Conservation (phyloP, 2,329 filamentous ascomycete species). For the Pseudogymnoascus pannorum region DNA sequence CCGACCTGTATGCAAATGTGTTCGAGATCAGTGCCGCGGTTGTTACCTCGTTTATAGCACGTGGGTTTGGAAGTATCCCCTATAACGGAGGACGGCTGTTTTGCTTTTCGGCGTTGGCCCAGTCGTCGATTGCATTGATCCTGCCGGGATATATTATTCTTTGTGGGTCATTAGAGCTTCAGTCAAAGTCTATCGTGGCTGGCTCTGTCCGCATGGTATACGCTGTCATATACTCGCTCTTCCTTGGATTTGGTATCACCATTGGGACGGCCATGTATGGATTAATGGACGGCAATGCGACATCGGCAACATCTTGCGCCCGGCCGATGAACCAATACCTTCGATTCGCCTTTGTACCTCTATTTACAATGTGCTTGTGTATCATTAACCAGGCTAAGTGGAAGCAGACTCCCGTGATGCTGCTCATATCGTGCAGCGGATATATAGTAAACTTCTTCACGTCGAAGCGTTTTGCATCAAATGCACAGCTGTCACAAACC, state of each 20-base stretch:
- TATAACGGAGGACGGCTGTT: slow-evolving; percentile 37
- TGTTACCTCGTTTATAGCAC: slow-evolving; percentile 53
- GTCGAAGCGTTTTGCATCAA: slow-evolving; percentile 55
- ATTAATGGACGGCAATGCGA: slow-evolving; percentile 40
- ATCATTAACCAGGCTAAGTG: slow-evolving; percentile 76
- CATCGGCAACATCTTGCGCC: slow-evolving; percentile 38
- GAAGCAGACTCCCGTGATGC: slow-evolving; percentile 73
- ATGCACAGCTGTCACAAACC: slow-evolving; percentile 69
- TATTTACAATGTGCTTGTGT: slow-evolving; percentile 66
- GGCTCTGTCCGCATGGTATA: slow-evolving; percentile 53
- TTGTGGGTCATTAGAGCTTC: slow-evolving; percentile 48
- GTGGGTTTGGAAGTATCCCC: slow-evolving; percentile 54
- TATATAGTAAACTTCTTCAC: slow-evolving; percentile 73
- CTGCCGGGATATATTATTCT: slow-evolving; percentile 59
- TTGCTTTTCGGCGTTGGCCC: slow-evolving; percentile 58
- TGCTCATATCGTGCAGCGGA: slow-evolving; percentile 63
- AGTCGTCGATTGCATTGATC: slow-evolving; percentile 59
- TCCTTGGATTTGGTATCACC: slow-evolving; percentile 50
- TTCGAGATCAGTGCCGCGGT: slow-evolving; percentile 58
- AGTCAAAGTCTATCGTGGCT: slow-evolving; percentile 47
- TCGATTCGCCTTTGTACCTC: slow-evolving; percentile 65
- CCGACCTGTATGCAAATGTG: slow-evolving; percentile 59
- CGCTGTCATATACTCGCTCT: slow-evolving; percentile 50
- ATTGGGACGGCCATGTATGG: slow-evolving; percentile 50
- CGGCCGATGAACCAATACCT: slow-evolving; percentile 43